phyloP scores from a whole-genome alignment of 2,329 filamentous ascomycete species.

The Aureobasidium leucospermi region DNA sequence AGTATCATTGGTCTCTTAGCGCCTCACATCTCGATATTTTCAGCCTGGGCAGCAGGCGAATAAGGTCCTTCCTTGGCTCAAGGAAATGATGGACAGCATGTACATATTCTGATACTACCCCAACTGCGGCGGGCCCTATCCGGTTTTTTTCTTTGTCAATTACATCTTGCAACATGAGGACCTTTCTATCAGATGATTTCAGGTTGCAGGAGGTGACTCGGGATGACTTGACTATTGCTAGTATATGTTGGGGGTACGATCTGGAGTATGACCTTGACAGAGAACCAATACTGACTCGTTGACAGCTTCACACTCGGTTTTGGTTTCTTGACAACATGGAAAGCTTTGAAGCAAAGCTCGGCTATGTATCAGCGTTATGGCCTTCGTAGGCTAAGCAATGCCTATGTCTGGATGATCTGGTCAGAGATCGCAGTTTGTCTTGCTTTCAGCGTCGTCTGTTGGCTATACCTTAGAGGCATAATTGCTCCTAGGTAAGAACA shows the following conservation, averaged over 20 bases:
- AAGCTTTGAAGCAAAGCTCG: conserved; percentile 30
- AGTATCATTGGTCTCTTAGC: not conserved
- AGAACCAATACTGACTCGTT: not conserved
- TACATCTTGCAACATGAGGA: conserved; percentile 5
- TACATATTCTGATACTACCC: conserved; percentile 6
- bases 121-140: not conserved
- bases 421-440: conserved; percentile 38
- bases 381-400: conserved; percentile 31
- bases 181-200: conserved; percentile 13
- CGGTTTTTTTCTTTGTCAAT: not conserved
- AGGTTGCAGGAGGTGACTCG: conserved; percentile 12
- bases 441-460: conserved; percentile 36
- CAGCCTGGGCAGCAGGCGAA: not conserved
- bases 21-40: not conserved
- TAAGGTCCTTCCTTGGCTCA: not conserved
- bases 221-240: conserved; percentile 14
- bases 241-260: conserved; percentile 5
- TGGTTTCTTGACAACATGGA: conserved; percentile 35
- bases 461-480: conserved; percentile 24
- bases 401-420: conserved; percentile 41
- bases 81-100: not conserved
- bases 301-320: conserved; percentile 27
- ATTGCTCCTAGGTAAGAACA: conserved; percentile 2
- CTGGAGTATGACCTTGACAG: not conserved
- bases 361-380: conserved; percentile 18